These are phyloP conservation scores for Dioszegia aurantiaca DNA, from an alignment of 768 basidiomycete species.

Conservation along the genomic window DNA sequence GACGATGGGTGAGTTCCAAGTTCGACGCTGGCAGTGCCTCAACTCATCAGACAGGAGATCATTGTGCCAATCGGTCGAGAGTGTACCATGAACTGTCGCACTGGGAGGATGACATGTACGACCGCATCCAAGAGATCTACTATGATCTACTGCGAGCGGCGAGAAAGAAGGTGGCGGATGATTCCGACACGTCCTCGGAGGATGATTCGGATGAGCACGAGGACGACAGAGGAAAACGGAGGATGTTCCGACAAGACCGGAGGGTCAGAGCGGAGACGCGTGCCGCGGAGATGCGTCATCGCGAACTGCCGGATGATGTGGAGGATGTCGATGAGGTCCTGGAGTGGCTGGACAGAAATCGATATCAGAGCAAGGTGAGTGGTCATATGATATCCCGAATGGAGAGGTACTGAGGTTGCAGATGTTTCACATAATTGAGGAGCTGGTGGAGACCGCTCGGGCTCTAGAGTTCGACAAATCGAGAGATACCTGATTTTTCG, in stretches of 20 bases:
- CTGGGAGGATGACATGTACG: constrained; percentile 43
- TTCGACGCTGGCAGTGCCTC: neutral
- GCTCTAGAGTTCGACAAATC: constrained; percentile 33
- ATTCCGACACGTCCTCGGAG: constrained; percentile 20
- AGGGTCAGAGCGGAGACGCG: constrained; percentile 14
- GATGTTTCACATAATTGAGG: constrained; percentile 35
- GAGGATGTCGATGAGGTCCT: constrained; percentile 42
- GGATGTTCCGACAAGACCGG: constrained; percentile 7
- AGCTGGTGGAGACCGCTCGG: constrained; percentile 21
- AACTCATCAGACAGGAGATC: constrained; percentile 27
- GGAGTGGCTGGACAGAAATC: constrained; percentile 44
- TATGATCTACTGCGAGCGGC: constrained; percentile 45
- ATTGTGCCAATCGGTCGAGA: constrained; percentile 37
- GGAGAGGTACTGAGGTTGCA: constrained; percentile 9
- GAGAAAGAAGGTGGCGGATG: constrained; percentile 47
- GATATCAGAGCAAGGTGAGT: constrained; percentile 34
- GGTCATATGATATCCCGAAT: neutral
- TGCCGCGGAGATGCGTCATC: constrained; percentile 16
- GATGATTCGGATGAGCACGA: constrained; percentile 22
- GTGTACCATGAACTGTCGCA: constrained; percentile 46
- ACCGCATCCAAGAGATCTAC: constrained; percentile 33
- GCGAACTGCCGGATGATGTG: constrained; percentile 15
- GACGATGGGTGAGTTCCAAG: constrained; percentile 29
- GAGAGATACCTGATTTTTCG: too few relatives aligned
- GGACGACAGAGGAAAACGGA: constrained; percentile 17